These are phyloP conservation scores for Penicillium griseofulvum DNA, from an alignment of 2,329 filamentous ascomycete genomes.

Conservation along the genomic window DNA sequence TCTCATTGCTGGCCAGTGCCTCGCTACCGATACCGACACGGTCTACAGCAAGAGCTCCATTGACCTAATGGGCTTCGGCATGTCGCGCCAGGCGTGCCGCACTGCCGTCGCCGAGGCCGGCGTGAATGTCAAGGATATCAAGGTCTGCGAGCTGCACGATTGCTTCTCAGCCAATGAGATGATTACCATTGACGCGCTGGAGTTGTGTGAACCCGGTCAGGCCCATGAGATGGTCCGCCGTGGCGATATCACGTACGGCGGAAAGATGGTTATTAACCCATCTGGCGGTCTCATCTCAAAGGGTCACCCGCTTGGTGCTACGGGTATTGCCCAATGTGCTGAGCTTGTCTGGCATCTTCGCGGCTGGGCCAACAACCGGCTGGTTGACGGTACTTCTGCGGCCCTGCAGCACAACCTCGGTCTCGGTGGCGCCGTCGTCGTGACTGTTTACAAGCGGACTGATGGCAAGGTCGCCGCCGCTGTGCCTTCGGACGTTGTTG, in stretches of 20 bases:
- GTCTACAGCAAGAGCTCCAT: constrained; percentile 80
- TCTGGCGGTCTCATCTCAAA: constrained; percentile 94
- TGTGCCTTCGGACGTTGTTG: constrained; percentile 64
- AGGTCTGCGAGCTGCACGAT: constrained; percentile 90
- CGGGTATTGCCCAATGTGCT: constrained; percentile 91
- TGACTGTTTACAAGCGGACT: constrained; percentile 81
- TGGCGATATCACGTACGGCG: constrained; percentile 89
- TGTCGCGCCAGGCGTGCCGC: constrained; percentile 69
- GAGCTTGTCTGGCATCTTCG: constrained; percentile 94
- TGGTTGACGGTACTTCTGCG: constrained; percentile 64
- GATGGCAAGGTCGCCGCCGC: constrained; percentile 66
- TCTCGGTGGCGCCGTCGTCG: constrained; percentile 83
- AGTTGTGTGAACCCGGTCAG: constrained; percentile 73
- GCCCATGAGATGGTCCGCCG: constrained; percentile 85
- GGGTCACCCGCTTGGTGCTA: constrained; percentile 90
- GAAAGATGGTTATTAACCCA: constrained; percentile 80
- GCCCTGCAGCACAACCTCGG: constrained; percentile 92
- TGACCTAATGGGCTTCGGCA: constrained; percentile 84
- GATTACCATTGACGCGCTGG: constrained; percentile 82
- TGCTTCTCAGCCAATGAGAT: constrained; percentile 97
- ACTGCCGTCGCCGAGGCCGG: constrained; percentile 70
- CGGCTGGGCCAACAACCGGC: constrained; percentile 91
- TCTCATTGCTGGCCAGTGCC: constrained; percentile 79
- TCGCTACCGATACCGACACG: constrained; percentile 78
- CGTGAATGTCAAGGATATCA: constrained; percentile 64